These are phyloP conservation scores for Yueomyces sp. DNA, from an alignment of 805 yeast species.

Conservation along the genomic window DNA sequence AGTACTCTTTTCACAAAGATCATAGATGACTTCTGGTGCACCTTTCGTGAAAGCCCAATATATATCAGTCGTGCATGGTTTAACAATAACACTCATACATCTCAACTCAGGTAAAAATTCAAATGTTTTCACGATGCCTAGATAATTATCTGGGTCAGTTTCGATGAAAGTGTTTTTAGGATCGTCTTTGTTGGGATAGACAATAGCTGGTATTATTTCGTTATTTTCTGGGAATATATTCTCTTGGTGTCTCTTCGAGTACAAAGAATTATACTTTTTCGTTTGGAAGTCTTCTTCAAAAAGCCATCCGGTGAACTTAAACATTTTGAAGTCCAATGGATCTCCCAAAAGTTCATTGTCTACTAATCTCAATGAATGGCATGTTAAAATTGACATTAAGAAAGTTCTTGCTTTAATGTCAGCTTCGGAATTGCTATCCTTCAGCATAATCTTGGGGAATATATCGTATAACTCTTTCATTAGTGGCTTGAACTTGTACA, in stretches of 20 bases:
- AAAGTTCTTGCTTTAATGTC: constrained; percentile 21
- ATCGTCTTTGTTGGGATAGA: constrained; percentile 27
- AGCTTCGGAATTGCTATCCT: constrained; percentile 18
- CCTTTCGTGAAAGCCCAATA: constrained; percentile 69
- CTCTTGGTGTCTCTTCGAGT: constrained; percentile 27
- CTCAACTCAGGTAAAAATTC: constrained; percentile 80
- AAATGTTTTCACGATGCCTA: constrained; percentile 42
- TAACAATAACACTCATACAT: constrained; percentile 78
- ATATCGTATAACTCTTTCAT: constrained; percentile 11
- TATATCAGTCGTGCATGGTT: constrained; percentile 28
- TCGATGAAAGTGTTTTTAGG: constrained; percentile 24
- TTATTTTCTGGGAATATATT: constrained; percentile 29
- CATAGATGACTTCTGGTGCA: constrained; percentile 88
- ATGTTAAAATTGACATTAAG: constrained; percentile 36
- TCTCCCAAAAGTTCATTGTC: constrained; percentile 82
- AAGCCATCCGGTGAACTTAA: constrained; percentile 72
- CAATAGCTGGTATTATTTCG: constrained; percentile 36
- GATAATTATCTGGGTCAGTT: constrained; percentile 23
- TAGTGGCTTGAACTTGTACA: constrained; percentile 17
- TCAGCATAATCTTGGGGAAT: constrained; percentile 17
- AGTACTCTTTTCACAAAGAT: constrained; percentile 56
- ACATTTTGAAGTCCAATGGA: constrained; percentile 89
- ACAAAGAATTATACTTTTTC: constrained; percentile 24
- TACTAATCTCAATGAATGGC: constrained; percentile 75
- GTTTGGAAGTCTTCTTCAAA: constrained; percentile 52